Percentiles rank a stretch among this genome's conserved stretches.
phyloP scores from a whole-genome alignment of 2,329 filamentous ascomycete genomes.

The Colletotrichum graminicola region DNA sequence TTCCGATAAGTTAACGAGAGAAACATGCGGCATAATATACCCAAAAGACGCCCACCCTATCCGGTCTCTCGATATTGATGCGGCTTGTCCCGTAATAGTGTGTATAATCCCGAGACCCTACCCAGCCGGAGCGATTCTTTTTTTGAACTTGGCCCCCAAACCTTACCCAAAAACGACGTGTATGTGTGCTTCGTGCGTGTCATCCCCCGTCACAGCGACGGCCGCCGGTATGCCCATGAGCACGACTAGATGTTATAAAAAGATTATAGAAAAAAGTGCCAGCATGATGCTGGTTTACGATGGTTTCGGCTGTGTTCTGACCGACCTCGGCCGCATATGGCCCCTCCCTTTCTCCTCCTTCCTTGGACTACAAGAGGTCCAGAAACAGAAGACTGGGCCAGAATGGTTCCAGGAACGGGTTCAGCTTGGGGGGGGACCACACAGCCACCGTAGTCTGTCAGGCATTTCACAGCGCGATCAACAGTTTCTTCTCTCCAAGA shows the following conservation, averaged over 20 bases:
- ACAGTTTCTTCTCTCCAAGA: conserved; percentile 2
- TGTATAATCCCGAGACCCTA: conserved; percentile 22
- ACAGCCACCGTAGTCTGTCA: not conserved
- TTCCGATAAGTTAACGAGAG: conserved; percentile 34
- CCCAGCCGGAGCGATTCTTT: conserved; percentile 32
- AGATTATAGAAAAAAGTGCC: not conserved
- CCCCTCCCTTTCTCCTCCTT: not conserved
- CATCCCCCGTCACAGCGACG: not conserved
- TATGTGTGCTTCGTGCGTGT: not conserved
- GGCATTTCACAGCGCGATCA: conserved; percentile 14
- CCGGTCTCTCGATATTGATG: conserved; percentile 31
- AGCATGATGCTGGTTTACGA: conserved; percentile 21
- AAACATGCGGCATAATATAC: conserved; percentile 32
- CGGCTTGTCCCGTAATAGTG: conserved; percentile 21
- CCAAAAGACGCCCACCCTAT: conserved; percentile 37
- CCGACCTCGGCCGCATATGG: not conserved
- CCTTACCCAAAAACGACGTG: conserved; percentile 23
- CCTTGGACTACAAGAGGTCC: not conserved
- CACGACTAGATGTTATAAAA: not conserved
- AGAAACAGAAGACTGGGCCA: not conserved
- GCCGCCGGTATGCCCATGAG: not conserved
- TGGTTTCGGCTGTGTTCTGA: conserved; percentile 6
- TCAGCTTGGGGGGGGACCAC: not conserved
- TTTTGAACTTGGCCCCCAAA: conserved; percentile 24
- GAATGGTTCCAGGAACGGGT: not conserved